These are phyloP conservation scores for Colletotrichum camelliae DNA, from an alignment of 2,329 filamentous ascomycete species.

Conservation along the genomic window DNA sequence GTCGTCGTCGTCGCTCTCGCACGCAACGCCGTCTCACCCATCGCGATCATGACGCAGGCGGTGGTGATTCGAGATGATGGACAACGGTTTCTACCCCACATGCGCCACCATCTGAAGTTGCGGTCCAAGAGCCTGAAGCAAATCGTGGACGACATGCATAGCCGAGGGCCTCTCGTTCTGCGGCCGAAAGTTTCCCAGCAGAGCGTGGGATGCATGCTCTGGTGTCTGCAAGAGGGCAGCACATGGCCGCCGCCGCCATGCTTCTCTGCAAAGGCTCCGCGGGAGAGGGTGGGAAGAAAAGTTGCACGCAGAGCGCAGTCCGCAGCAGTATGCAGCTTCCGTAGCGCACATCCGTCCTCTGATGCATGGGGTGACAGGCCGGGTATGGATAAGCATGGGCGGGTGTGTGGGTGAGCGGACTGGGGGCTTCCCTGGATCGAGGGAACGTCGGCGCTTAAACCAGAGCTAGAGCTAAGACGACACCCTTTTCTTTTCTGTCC, in stretches of 20 bases:
- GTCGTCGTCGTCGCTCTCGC: not conserved
- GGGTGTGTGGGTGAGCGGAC: conserved; percentile 17
- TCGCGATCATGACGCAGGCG: not conserved
- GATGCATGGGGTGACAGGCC: conserved; percentile 15
- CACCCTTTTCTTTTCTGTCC: conserved; percentile 9
- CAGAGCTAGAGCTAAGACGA: conserved; percentile 14
- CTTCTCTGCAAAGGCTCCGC: conserved; percentile 6
- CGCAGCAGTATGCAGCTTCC: conserved; percentile 2
- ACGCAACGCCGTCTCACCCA: not conserved
- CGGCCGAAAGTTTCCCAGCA: conserved; percentile 28
- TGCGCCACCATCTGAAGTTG: conserved; percentile 19
- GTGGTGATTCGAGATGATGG: not conserved
- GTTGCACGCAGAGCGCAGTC: not conserved
- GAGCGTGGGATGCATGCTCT: conserved; percentile 23
- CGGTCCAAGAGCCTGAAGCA: not conserved
- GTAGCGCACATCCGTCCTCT: not conserved
- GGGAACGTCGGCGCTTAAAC: conserved; percentile 20
- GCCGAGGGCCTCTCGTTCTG: conserved; percentile 42
- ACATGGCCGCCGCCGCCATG: not conserved
- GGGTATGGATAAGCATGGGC: conserved; percentile 5
- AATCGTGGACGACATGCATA: conserved; percentile 36
- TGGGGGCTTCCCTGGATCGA: conserved; percentile 14
- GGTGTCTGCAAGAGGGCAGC: conserved; percentile 11
- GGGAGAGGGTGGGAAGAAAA: not conserved
- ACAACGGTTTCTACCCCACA: conserved; percentile 7